Evolutionary conservation across 2,329 filamentous ascomycete species (phyloP), one percentile per base, ranked within the genome.

Genomic region (Neurospora sp.): DNA sequence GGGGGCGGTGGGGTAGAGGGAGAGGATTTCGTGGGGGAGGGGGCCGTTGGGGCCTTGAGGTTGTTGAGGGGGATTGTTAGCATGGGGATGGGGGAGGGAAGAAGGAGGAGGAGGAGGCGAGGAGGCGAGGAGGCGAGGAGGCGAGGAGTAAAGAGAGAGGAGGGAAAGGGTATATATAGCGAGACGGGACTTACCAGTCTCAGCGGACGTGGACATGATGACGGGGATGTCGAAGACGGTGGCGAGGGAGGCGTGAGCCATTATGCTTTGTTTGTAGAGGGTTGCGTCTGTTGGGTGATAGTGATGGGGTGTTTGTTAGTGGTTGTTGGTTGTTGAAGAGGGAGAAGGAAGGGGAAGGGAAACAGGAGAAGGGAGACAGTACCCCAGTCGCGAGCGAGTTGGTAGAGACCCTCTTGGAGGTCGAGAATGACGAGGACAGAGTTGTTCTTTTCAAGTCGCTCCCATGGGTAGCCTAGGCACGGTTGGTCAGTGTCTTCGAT

Each of bases 131-230:
- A 7, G 33, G 33, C 33, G 33, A 33, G 1, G 33, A 33, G 33
- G 33, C 33, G 33, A 33, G 1, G 33, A 7, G 33, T 33, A 33
- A 33, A 33, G 33, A 7, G 33, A 33, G 33, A 1, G 5, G 6
- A 7, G 7, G 5, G 33, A 33, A 7, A 33, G 33, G 6, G 33
- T 33, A 33, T 33, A 23, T 23, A 23, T 23, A 23, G 33, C 7
- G 5, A 19, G 68, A 23, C 23, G 38, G 17, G 19, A 66, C 69
- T 19, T 73, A 82, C 82, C 83, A 58, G 78, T 81, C 75, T 93
- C 85, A 4, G 90, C 88, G 7, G 90, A 93, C 5, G 88, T 91
- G 10, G 89, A 91, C 81, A 93, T 78, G 71, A 94, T 82, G 6
- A 90, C 87, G 5, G 91, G 91, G 3, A 92, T 77, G 75, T 89